Evolutionary conservation across 306 rosid species (phyloP), one percentile per base, ranked within the genome.

Genomic region (Carpinus fangiana): DNA sequence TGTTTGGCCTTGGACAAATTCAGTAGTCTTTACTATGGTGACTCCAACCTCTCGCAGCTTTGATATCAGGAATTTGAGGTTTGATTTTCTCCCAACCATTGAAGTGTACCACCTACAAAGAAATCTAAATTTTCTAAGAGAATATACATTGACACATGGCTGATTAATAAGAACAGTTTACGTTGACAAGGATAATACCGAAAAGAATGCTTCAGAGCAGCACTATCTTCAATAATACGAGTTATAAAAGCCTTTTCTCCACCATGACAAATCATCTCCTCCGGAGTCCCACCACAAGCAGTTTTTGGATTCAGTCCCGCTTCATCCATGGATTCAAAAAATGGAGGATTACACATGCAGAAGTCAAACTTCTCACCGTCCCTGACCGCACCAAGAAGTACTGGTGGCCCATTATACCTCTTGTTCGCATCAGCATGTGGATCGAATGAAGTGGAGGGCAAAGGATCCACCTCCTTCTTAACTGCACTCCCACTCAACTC

Each of bases 341-440:
- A 92, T 23, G 96, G 96, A 8, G 98, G 98, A 87, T 94, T 94
- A 82, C 98, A 94, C 97, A 94, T 92, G 87, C 95, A 92, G 79
- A 94, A 94, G 87, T 94, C 97, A 78, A 94, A 94, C 85, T 85
- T 87, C 76, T 94, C 97, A 67, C 80, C 92, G 26, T 87, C 93
- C 85, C 52, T 89, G 43, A 92, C 91, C 59, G 89, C 97, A 65
- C 90, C 97, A 62, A 85, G 86, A 85, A 94, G 98, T 69, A 94
- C 77, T 46, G 92, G 90, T 46, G 89, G 91, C 48, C 95, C 97
- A 54, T n/a, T 18, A 80, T 89, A 94, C 52, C 65, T 87, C 70
- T 76, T 80, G 59, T 75, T 70, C 71, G 18, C 77, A 38, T 51
- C 66, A 41, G 57, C 48, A 65, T 16, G 76, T 73, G 69, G 87